Conservation (phyloP, 2,329 filamentous ascomycete genomes). For the Fusarium fracticaudum region DNA sequence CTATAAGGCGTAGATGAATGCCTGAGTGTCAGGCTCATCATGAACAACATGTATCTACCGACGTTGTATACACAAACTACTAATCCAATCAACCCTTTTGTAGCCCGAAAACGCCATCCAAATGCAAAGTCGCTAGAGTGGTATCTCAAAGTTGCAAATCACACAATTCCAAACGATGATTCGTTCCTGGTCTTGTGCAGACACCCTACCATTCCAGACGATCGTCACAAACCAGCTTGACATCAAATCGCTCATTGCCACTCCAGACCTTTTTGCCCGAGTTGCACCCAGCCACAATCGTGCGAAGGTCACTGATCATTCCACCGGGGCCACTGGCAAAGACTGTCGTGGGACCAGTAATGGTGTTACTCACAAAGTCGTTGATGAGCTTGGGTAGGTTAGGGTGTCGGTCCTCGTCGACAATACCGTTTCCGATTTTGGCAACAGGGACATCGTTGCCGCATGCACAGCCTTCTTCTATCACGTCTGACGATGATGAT, state of each 20-base stretch:
- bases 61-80: background rate
- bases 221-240: conserved; percentile 68
- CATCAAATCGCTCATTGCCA: conserved; percentile 65
- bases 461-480: conserved; percentile 39
- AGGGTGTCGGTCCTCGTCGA: conserved; percentile 52
- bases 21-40: background rate
- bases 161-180: background rate
- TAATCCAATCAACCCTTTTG: background rate
- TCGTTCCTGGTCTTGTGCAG: background rate
- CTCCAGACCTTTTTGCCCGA: conserved; percentile 64
- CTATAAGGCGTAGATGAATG: background rate
- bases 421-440: conserved; percentile 43
- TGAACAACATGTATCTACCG: background rate
- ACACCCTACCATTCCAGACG: conserved; percentile 60
- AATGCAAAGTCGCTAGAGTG: conserved; percentile 29
- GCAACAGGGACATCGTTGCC: conserved; percentile 44
- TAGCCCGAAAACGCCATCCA: conserved; percentile 11
- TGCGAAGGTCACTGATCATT: conserved; percentile 68
- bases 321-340: conserved; percentile 68
- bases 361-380: conserved; percentile 59
- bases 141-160: conserved; percentile 36
- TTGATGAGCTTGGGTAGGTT: conserved; percentile 58
- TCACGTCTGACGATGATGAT: conserved; percentile 38
- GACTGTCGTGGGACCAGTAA: conserved; percentile 62
- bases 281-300: conserved; percentile 63